phyloP scores from a whole-genome alignment of 495 filamentous ascomycete genomes.

The Extremus antarcticus region DNA sequence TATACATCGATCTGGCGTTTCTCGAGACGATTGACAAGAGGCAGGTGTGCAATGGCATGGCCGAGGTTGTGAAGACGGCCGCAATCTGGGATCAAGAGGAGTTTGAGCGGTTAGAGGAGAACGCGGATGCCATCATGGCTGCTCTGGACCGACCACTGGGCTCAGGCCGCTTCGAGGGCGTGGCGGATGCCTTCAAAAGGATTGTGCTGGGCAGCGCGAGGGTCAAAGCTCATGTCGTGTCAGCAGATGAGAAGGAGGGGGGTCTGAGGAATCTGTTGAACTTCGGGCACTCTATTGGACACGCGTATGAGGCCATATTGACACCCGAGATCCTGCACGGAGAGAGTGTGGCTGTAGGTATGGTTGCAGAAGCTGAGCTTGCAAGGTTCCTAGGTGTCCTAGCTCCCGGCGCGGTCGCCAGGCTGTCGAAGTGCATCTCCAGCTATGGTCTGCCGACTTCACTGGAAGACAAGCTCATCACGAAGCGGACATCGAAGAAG shows the following conservation, averaged over 20 bases:
- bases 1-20: slow-evolving; percentile 91
- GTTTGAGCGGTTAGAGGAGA: slow-evolving; percentile 73
- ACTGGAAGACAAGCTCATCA: slow-evolving; percentile 70
- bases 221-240: slow-evolving; percentile 89
- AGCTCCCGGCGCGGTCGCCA: slow-evolving; percentile 74
- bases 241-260: slow-evolving; percentile 85
- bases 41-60: slow-evolving; percentile 98
- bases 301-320: slow-evolving; percentile 90
- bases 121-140: slow-evolving; percentile 61
- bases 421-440: slow-evolving; percentile 83
- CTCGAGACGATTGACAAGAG: slow-evolving; percentile 81
- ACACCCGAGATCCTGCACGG: slow-evolving; percentile 93
- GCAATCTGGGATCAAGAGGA: slow-evolving; percentile 89
- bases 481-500: slow-evolving; percentile 72
- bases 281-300: slow-evolving; percentile 96
- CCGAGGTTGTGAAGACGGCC: slow-evolving; percentile 77
- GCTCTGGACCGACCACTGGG: slow-evolving; percentile 43
- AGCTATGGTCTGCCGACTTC: slow-evolving; percentile 87
- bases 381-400: slow-evolving; percentile 84
- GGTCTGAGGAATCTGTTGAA: slow-evolving; percentile 91
- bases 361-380: slow-evolving; percentile 95
- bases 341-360: slow-evolving; percentile 90
- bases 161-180: slow-evolving; percentile 35
- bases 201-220: slow-evolving; percentile 79
- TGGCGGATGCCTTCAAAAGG: slow-evolving; percentile 53